Evolutionary conservation across 148 eudicot species (phyloP).

Genomic region (Rhododendron mucronatum): DNA sequence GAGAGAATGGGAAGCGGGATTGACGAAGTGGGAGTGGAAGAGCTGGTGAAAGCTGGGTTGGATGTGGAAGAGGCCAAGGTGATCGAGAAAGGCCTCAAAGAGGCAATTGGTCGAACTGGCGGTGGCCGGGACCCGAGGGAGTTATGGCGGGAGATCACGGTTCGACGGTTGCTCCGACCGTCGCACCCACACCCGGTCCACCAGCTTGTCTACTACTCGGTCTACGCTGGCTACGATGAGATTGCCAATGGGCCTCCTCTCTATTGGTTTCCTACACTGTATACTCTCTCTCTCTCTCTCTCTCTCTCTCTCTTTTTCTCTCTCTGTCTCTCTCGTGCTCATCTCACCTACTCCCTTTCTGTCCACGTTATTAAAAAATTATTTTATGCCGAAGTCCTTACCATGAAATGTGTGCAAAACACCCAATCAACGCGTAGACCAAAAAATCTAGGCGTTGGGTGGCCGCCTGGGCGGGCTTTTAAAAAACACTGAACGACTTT

Average conservation of each 20-base stretch:
- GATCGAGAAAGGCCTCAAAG: constrained; percentile 22
- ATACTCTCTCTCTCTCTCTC: neutral
- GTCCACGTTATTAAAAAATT: no score
- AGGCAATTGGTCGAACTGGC: neutral
- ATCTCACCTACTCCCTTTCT: neutral
- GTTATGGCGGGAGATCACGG: constrained; percentile 57
- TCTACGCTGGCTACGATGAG: constrained; percentile 51
- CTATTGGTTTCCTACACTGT: constrained; percentile 83
- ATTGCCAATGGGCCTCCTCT: constrained; percentile 57
- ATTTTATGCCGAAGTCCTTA: no score
- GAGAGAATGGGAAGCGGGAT: constrained; percentile 21
- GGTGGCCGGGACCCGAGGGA: constrained; percentile 16
- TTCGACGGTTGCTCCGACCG: constrained; percentile 50
- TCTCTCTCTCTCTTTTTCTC: neutral
- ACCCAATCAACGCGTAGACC: no score
- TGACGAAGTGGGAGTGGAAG: constrained; percentile 30
- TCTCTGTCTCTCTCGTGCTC: neutral
- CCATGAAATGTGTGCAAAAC: no score
- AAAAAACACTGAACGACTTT: neutral
- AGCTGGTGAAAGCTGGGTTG: constrained; percentile 42
- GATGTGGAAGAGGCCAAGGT: constrained; percentile 34
- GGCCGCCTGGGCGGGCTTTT: no score
- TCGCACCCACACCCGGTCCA: constrained; percentile 64
- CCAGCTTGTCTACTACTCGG: constrained; percentile 58
- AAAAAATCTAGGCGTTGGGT: no score